Percentiles rank a stretch among this genome's conserved stretches.
These are phyloP conservation scores for Colletotrichum viniferum DNA, from an alignment of 2,329 filamentous ascomycete species.

Conservation along the genomic window DNA sequence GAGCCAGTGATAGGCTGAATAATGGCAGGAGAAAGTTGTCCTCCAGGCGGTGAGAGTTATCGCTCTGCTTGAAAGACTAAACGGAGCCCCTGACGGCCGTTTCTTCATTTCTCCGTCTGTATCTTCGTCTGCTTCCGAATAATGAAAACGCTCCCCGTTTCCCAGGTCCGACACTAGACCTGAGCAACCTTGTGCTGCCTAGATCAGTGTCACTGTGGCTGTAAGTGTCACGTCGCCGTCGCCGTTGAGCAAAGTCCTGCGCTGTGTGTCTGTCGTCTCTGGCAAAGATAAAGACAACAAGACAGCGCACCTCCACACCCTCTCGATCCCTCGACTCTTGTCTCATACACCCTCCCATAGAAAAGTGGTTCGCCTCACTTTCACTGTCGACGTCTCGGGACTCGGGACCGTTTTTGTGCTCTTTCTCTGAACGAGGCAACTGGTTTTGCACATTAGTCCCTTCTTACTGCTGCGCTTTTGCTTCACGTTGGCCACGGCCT, in stretches of 20 bases:
- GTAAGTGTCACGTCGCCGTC: neutral
- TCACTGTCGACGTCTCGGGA: neutral
- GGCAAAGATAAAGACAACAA: neutral
- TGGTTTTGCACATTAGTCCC: neutral
- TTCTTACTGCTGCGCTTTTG: neutral
- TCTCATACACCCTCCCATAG: conserved; percentile 4
- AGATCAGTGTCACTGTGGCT: neutral
- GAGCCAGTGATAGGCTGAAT: conserved; percentile 1
- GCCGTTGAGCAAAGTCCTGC: neutral
- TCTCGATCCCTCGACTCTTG: neutral
- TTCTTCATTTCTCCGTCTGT: neutral
- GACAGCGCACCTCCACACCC: conserved; percentile 4
- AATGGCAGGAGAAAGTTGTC: neutral
- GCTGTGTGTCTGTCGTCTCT: neutral
- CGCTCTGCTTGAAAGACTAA: neutral
- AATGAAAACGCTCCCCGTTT: neutral
- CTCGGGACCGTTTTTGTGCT: neutral
- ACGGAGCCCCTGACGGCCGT: neutral
- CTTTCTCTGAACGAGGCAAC: neutral
- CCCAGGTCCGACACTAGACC: neutral
- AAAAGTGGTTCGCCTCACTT: conserved; percentile 15
- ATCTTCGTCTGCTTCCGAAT: neutral
- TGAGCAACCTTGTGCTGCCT: neutral
- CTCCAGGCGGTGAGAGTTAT: neutral
- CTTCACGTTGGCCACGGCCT: neutral